Conservation (phyloP, 2,329 filamentous ascomycete species). For the Fusarium albosuccineum region DNA sequence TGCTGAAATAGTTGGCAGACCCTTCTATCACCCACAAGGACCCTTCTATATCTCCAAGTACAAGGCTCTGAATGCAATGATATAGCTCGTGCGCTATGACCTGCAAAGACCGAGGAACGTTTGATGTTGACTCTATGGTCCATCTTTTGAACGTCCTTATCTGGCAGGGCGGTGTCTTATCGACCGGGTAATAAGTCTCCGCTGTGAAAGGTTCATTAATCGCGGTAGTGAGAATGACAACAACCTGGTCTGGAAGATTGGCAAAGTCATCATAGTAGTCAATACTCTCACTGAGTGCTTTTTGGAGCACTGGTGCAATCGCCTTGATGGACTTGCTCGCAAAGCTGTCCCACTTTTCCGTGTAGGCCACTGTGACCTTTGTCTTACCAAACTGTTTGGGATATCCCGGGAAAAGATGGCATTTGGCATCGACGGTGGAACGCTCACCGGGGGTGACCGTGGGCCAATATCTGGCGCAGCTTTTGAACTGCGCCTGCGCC, state of each 20-base stretch:
- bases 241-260: constrained; percentile 9
- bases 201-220: background rate
- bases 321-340: background rate
- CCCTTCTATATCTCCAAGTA: background rate
- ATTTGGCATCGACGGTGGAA: constrained; percentile 18
- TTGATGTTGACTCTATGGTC: constrained; percentile 8
- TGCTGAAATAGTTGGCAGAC: constrained; percentile 36
- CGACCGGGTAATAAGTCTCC: constrained; percentile 20
- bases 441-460: background rate
- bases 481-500: constrained; percentile 11
- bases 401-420: constrained; percentile 18
- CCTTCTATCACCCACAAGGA: constrained; percentile 20
- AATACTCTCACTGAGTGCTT: constrained; percentile 15
- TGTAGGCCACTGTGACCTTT: constrained; percentile 26
- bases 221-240: constrained; percentile 19
- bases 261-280: constrained; percentile 19
- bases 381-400: constrained; percentile 16
- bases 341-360: constrained; percentile 7
- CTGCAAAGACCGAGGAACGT: constrained; percentile 17
- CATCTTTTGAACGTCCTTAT: constrained; percentile 16
- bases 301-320: constrained; percentile 18
- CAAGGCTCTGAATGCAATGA: constrained; percentile 25
- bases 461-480: constrained; percentile 19
- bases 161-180: constrained; percentile 14
- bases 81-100: constrained; percentile 30